Evolutionary conservation across 2,329 filamentous ascomycete species (phyloP).

Genomic region (Eurotiales sp.): DNA sequence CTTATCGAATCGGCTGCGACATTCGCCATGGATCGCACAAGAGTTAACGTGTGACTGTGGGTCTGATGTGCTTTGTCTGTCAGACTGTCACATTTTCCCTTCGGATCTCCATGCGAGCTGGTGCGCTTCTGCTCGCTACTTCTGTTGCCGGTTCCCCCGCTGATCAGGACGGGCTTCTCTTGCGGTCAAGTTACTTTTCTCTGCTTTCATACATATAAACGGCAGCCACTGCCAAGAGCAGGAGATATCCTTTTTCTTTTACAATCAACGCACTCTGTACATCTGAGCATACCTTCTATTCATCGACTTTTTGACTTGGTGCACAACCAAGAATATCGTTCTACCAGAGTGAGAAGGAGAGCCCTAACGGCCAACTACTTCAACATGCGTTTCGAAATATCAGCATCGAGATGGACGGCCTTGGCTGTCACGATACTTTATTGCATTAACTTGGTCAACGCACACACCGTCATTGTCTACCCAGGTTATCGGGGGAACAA

Average conservation of each 20-base stretch:
- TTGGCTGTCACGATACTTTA: slow-evolving; percentile 10
- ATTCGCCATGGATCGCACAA: background rate
- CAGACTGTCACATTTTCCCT: background rate
- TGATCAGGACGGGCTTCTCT: background rate
- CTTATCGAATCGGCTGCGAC: slow-evolving; percentile 7
- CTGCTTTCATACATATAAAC: background rate
- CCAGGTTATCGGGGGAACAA: slow-evolving; percentile 86
- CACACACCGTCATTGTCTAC: slow-evolving; percentile 78
- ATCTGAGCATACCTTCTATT: background rate
- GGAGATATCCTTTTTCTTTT: background rate
- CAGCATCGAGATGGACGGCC: slow-evolving; percentile 14
- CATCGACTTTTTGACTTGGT: background rate
- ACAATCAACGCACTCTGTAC: background rate
- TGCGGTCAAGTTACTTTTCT: background rate
- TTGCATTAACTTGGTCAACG: slow-evolving; percentile 37
- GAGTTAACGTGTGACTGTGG: slow-evolving; percentile 8
- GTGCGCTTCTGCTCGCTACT: background rate
- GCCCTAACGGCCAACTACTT: background rate
- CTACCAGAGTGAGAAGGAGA: background rate
- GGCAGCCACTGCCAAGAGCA: background rate
- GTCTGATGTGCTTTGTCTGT: background rate
- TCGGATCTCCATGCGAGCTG: background rate
- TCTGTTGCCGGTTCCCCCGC: background rate
- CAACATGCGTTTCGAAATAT: slow-evolving; percentile 10
- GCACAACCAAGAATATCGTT: background rate